Conservation (phyloP, 768 basidiomycete species). For the Boletus sensibilis region DNA sequence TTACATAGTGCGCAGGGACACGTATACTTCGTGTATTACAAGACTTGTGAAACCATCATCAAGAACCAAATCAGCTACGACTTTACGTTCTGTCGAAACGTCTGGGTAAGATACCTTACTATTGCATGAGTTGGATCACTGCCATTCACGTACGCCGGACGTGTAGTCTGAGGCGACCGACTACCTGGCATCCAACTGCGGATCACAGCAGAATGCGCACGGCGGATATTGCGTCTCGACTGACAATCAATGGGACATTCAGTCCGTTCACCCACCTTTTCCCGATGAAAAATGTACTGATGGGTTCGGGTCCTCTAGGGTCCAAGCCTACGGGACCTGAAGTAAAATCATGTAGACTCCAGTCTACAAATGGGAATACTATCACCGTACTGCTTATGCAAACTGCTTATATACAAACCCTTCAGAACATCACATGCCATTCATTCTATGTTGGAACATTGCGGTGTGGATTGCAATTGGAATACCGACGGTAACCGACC, state of each 20-base stretch:
- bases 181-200: not conserved
- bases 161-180: not conserved
- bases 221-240: not conserved
- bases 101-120: not conserved
- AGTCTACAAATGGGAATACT: too few relatives aligned
- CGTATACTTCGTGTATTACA: rapidly evolving
- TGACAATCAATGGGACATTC: too few relatives aligned
- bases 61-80: not conserved
- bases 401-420: too few relatives aligned
- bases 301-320: not conserved
- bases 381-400: too few relatives aligned
- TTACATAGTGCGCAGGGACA: not conserved
- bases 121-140: not conserved
- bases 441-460: too few relatives aligned
- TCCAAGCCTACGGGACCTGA: too few relatives aligned
- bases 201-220: too few relatives aligned
- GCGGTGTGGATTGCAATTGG: too few relatives aligned
- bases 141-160: not conserved
- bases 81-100: rapidly evolving
- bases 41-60: not conserved
- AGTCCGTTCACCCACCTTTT: not conserved
- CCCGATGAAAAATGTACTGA: not conserved
- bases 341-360: too few relatives aligned
- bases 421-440: too few relatives aligned
- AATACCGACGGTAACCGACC: too few relatives aligned